Conservation (phyloP, 2,329 filamentous ascomycete species). For the Hyphodiscus sp. region DNA sequence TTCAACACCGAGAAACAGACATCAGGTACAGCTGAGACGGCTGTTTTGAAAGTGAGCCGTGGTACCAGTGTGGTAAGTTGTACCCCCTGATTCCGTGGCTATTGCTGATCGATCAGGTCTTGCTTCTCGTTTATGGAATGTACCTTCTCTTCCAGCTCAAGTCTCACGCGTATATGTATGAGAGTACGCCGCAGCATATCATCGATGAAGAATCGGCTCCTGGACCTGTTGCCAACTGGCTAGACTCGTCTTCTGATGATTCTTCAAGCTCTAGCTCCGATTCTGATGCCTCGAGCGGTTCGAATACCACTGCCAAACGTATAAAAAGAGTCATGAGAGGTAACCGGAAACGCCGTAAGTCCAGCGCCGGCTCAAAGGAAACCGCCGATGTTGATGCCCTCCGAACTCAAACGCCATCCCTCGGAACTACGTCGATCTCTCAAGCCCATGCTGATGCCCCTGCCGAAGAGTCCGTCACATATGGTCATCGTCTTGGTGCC, state of each 20-base stretch:
- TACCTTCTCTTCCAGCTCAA: slow-evolving; percentile 90
- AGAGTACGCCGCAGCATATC: slow-evolving; percentile 84
- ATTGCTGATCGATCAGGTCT: slow-evolving; percentile 41
- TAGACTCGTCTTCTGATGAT: slow-evolving; percentile 53
- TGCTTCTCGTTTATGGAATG: slow-evolving; percentile 74
- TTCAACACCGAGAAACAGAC: slow-evolving; percentile 50
- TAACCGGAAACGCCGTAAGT: slow-evolving; percentile 64
- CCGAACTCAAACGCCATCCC: slow-evolving; percentile 39
- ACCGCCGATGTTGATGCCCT: slow-evolving; percentile 36
- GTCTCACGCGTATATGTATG: slow-evolving; percentile 86
- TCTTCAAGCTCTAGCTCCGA: slow-evolving; percentile 59
- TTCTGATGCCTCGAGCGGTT: slow-evolving; percentile 60
- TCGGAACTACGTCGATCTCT: slow-evolving; percentile 24
- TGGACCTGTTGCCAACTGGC: slow-evolving; percentile 73
- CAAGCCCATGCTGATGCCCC: slow-evolving; percentile 20
- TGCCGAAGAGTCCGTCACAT: slow-evolving; percentile 17
- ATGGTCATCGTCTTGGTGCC: slow-evolving; percentile 25
- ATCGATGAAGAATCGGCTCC: slow-evolving; percentile 89
- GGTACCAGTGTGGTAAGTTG: slow-evolving; percentile 74
- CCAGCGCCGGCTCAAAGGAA: slow-evolving; percentile 64
- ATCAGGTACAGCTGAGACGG: slow-evolving; percentile 49
- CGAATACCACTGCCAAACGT: slow-evolving; percentile 66
- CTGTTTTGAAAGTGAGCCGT: slow-evolving; percentile 78
- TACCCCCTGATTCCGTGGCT: background rate
- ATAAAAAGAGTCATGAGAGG: slow-evolving; percentile 68